Base-by-base conservation (phyloP, 345 rosid species). In the Lepidium didymum region DNA sequence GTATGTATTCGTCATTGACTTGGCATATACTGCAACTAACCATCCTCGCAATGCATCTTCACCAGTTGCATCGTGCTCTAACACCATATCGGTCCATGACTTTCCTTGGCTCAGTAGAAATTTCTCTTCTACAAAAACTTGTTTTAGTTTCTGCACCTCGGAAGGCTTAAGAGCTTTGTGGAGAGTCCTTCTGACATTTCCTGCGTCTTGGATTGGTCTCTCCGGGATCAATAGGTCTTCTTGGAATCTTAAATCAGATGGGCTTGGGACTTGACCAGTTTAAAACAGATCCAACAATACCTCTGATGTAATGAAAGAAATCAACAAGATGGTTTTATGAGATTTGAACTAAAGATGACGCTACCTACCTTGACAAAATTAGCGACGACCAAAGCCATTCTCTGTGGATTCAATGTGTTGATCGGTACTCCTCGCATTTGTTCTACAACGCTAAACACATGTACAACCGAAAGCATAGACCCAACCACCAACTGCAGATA, bases 31-130 rank as follows among this genome's bases (percentile, higher is more conserved):
- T 55, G 99, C 96, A 46, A 94, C 90, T 55, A 91, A 67, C 99
- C 99, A 94, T 41, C 97, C 99, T 83, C 91, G 86, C 76, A 89
- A 62, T 44, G 93, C 99, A 62, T 94, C 97, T 86, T 89, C 91
- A 8, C 86, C 99, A 0, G 87, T 77, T 6, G 96, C 97, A 72
- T 81, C 79, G 54, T 84, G 86, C 82, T 87, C 96, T 55, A 91
- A 73, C 43, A 86, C 80, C 96, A 94, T 82, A 76, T 91, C 85
- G 1, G 83, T 81, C 73, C 89, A 85, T 74, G 77, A 79, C 36
- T 67, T 74, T 61, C 88, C 87, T 11, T 15, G 75, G 50, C 77
- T 81, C 66, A 85, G 45, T 43, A 94, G 72, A 69, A 94, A 91
- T 70, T 87, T 94, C 64, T 94, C 99, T 50, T 80, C 91, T 0